Evolutionary conservation across 1,139 yeast species (phyloP), one percentile per base, ranked within the genome.

Genomic region (Saccharomycopsis hybrid): DNA sequence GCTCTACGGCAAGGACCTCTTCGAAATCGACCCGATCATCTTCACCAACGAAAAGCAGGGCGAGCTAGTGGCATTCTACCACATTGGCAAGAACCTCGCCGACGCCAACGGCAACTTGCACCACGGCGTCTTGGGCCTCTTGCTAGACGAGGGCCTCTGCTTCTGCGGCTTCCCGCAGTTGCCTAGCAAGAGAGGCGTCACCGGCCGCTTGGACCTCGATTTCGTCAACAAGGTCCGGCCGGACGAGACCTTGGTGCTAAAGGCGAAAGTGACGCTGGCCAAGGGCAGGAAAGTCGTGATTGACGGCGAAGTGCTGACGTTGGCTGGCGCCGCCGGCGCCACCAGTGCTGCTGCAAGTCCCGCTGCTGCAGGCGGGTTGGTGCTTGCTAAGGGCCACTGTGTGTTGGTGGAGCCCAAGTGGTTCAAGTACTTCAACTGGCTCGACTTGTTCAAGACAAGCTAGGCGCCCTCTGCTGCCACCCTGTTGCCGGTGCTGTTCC

Each of bases 171-270:
- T 89, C 62, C 81, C 90, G 4, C 68, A 74, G 33, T 70, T 92
- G n/a, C 97, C 98, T 1, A 79, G 82, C 50, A 77, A 80, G 51
- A 73, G 83, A 49, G 97, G 97, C n/a, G 96, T 92, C 24, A 92
- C 98, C 1, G 98, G 96, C 0, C 74, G 75, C 46, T 69, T 92
- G 43, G 69, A 76, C 13, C 72, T 92, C 18, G 73, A 85, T 54
- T 92, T 86, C 63, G 94, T 87, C 55, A 72, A 77, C 1, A 79
- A 80, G 1, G 33, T 41, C 4, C 27, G 37, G 8, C 41, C 49
- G 2, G 76, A 79, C 53, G 72, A 84, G 24, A 77, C 84, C 3
- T 77, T 89, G 7, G 72, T 86, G 32, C 68, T 92, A 49, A 72
- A 73, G 50, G 96, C 95, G 0, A 71, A 76, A 49, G 89, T 90